phyloP scores from a whole-genome alignment of 2,329 filamentous ascomycete species.

The Microcyclospora pomicola region DNA sequence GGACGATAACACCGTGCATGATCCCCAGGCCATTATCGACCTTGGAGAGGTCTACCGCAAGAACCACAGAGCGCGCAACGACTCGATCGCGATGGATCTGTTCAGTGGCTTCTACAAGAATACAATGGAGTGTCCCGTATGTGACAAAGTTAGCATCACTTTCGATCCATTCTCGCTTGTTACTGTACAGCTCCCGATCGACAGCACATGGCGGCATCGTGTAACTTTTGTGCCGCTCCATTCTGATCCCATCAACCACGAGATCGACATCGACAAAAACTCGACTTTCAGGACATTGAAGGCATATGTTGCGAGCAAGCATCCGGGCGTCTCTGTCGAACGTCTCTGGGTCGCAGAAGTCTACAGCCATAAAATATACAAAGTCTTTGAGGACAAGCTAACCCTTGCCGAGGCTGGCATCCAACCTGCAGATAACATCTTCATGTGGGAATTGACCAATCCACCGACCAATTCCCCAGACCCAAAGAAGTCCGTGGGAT shows the following conservation, averaged over 20 bases:
- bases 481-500: conserved; percentile 33
- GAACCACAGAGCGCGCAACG: conserved; percentile 82
- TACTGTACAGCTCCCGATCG: conserved; percentile 77
- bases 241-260: conserved; percentile 54
- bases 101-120: conserved; percentile 99
- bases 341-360: conserved; percentile 70
- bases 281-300: conserved; percentile 56
- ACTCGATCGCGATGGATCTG: conserved; percentile 87
- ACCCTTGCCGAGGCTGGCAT: conserved; percentile 60
- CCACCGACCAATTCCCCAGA: conserved; percentile 64
- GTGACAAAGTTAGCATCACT: conserved; percentile 92
- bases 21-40: conserved; percentile 63
- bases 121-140: conserved; percentile 80
- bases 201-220: conserved; percentile 63
- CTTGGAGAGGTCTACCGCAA: conserved; percentile 84
- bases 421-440: conserved; percentile 45
- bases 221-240: conserved; percentile 68
- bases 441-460: conserved; percentile 64
- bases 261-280: conserved; percentile 69
- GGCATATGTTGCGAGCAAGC: conserved; percentile 42
- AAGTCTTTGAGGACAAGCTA: conserved; percentile 59
- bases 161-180: conserved; percentile 96
- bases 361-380: conserved; percentile 74
- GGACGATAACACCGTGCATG: conserved; percentile 84
- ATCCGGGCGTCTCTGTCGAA: conserved; percentile 37